These are phyloP conservation scores for Pseudoscleropodium purum DNA, from an alignment of 225 moss, liverwort and hornwort species.

Conservation along the genomic window DNA sequence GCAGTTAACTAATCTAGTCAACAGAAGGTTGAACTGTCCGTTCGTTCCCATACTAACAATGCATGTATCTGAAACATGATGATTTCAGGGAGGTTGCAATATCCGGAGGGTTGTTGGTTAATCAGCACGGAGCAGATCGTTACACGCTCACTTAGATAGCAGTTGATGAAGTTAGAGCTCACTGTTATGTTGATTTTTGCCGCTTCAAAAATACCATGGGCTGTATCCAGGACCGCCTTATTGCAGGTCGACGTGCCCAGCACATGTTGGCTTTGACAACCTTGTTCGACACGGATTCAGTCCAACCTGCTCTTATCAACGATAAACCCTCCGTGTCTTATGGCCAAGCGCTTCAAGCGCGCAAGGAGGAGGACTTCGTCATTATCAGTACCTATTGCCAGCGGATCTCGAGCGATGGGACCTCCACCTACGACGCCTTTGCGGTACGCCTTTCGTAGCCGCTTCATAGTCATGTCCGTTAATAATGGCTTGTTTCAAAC, in stretches of 20 bases:
- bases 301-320: neutral
- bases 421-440: slow-evolving; percentile 54
- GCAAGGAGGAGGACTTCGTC: slow-evolving; percentile 34
- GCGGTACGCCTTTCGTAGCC: slow-evolving; percentile 13
- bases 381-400: slow-evolving; percentile 28
- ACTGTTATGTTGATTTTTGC: slow-evolving; percentile 3
- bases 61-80: neutral
- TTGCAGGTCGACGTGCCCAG: slow-evolving; percentile 27
- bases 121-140: neutral
- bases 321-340: slow-evolving; percentile 17
- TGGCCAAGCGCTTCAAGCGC: slow-evolving; percentile 29
- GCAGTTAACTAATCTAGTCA: neutral
- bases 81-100: neutral
- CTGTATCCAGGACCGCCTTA: slow-evolving; percentile 26
- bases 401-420: slow-evolving; percentile 34
- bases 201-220: slow-evolving; percentile 22
- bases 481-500: neutral
- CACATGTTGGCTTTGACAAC: slow-evolving; percentile 13
- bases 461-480: neutral
- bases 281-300: slow-evolving; percentile 4
- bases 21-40: neutral
- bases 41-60: neutral
- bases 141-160: neutral
- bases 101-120: neutral
- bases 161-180: neutral